Evolutionary conservation across 768 basidiomycete species (phyloP).

Genomic region (Neoboletus subvelutipes): DNA sequence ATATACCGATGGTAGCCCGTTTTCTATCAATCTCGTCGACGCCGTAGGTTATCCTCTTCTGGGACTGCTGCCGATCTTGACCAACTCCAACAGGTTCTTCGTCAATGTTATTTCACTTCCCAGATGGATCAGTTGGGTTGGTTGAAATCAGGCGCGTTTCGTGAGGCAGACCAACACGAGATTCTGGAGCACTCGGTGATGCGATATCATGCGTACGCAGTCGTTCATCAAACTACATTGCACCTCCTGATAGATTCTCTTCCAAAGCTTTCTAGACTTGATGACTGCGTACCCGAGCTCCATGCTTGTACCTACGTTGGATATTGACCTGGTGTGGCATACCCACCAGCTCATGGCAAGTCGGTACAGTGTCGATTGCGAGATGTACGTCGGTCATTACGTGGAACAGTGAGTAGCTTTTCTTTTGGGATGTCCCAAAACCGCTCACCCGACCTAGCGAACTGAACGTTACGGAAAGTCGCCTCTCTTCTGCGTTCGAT

Average conservation of each 20-base stretch:
- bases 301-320: conserved; percentile 62
- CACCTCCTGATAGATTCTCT: neutral
- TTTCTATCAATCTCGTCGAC: conserved; percentile 56
- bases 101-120: conserved; percentile 54
- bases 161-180: conserved; percentile 32
- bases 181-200: conserved; percentile 50
- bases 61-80: neutral
- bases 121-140: conserved; percentile 56
- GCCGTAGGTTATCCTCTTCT: conserved; percentile 40
- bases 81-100: conserved; percentile 43
- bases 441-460: conserved; percentile 36
- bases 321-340: conserved; percentile 77
- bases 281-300: conserved; percentile 42
- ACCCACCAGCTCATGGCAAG: conserved; percentile 60
- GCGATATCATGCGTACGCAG: conserved; percentile 56
- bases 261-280: conserved; percentile 53
- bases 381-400: conserved; percentile 41
- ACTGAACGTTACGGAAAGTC: conserved; percentile 47
- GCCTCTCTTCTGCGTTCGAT: conserved; percentile 47
- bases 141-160: conserved; percentile 45
- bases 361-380: conserved; percentile 47
- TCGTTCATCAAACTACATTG: neutral
- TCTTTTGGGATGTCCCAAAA: neutral
- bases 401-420: conserved; percentile 52
- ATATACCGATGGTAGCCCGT: conserved; percentile 50